Conservation (phyloP, 1,284 basidiomycete species). For the Apiotrichum akiyoshidainum region DNA sequence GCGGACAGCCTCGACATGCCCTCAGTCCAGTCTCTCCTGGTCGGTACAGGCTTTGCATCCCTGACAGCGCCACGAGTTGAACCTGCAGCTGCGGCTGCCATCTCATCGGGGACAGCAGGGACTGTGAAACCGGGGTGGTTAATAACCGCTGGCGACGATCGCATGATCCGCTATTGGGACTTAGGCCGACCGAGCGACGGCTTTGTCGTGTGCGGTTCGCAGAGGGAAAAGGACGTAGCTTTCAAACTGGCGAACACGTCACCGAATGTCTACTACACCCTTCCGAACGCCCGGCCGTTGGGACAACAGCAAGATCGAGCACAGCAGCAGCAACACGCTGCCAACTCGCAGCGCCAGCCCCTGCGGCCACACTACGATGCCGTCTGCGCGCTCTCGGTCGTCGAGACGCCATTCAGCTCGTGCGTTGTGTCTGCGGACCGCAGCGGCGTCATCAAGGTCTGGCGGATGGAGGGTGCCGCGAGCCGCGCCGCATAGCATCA, state of each 20-base stretch:
- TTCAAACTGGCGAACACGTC: constrained; percentile 29
- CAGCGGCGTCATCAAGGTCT: constrained; percentile 49
- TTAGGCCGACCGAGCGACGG: constrained; percentile 33
- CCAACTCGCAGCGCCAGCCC: constrained; percentile 33
- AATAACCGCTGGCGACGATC: constrained; percentile 46
- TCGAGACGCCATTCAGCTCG: constrained; percentile 48
- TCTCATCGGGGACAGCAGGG: constrained; percentile 6
- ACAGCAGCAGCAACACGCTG: constrained; percentile 13
- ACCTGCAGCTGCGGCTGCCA: no score
- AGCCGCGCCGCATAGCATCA: not conserved
- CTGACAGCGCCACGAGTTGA: constrained; percentile 20
- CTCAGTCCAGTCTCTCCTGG: constrained; percentile 29
- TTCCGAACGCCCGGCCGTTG: constrained; percentile 25
- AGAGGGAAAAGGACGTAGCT: constrained; percentile 44
- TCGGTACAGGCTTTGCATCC: constrained; percentile 33
- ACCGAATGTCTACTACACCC: constrained; percentile 28
- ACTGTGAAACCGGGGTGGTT: constrained; percentile 31
- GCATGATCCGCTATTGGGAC: constrained; percentile 48
- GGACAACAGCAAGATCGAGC: not conserved
- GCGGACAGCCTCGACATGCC: constrained; percentile 11
- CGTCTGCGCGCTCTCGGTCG: constrained; percentile 39
- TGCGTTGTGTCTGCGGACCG: constrained; percentile 47
- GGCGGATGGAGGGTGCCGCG: constrained; percentile 42
- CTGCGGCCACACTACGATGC: constrained; percentile 50
- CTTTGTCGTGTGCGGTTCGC: constrained; percentile 46